Percentiles rank a stretch among this genome's conserved stretches.
Conservation (phyloP, 441 rosid genomes). For the California macrophylla region DNA sequence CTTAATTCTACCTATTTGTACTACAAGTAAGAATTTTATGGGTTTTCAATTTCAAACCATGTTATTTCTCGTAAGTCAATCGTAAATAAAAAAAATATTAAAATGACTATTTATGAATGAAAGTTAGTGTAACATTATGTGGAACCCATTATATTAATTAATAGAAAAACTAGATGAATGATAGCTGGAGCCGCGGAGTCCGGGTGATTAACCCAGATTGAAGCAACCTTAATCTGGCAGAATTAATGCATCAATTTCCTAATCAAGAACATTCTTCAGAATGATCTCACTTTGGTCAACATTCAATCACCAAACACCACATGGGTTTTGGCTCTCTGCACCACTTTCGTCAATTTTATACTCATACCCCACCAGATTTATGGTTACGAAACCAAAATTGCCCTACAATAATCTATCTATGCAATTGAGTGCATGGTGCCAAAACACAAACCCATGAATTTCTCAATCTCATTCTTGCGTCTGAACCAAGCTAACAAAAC, state of each 20-base stretch:
- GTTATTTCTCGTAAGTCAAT: too few relatives aligned
- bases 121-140: too few relatives aligned
- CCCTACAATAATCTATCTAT: slow-evolving; percentile 26
- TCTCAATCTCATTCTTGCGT: slow-evolving; percentile 18
- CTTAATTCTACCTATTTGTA: too few relatives aligned
- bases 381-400: slow-evolving; percentile 12
- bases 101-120: too few relatives aligned
- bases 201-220: background rate
- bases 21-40: too few relatives aligned
- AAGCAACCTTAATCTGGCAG: background rate
- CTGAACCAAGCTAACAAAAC: slow-evolving; percentile 15
- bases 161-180: background rate
- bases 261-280: background rate
- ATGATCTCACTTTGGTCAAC: slow-evolving; percentile 11
- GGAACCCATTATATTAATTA: too few relatives aligned
- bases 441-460: background rate
- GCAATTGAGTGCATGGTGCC: too few relatives aligned
- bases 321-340: background rate
- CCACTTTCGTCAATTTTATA: too few relatives aligned
- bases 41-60: too few relatives aligned
- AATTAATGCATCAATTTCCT: background rate
- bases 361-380: slow-evolving; percentile 15
- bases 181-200: background rate
- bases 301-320: background rate
- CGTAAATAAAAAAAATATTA: too few relatives aligned